Base-by-base conservation (phyloP, 306 rosid species). In the Comarum palustre region DNA sequence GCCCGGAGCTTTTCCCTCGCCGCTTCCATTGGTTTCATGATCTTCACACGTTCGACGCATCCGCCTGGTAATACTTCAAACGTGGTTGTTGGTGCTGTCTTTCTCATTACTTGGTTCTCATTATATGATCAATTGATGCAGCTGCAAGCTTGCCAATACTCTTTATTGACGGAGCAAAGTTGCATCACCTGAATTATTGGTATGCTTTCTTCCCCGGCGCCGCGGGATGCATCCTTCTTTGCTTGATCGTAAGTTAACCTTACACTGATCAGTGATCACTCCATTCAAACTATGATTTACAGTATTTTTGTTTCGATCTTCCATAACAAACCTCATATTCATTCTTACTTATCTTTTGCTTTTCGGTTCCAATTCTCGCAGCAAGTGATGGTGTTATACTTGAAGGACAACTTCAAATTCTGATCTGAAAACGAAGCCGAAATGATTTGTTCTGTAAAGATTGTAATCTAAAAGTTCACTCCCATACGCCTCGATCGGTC, bases 141-240 rank as follows among this genome's bases (percentile, higher is more conserved):
- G 97, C 99, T 69, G 99, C 97, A 13, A 86, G 95, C 78, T 79
- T 94, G 84, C 96, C 99, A 4, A 48, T 94, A 73, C 75, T 94
- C 78, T 94, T 94, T 92, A 94, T 94, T 16, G 97, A 94, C 73
- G 97, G 87, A 79, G 88, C 85, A 2, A 94, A 91, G 85, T 67
- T 88, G 66, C 99, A 89, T 63, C 89, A 79, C 78, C 76, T 94
- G 73, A 91, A 81, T 65, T 85, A 85, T 67, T 91, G 96, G 99
- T 91, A 84, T 73, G 85, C 92, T 36, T 60, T 94, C 73, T 94
- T 88, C 78, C 97, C 97, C 0, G 91, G 97, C 0, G 97, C 95
- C 0, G 83, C 92, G 2, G 92, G 88, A 38, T 91, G 97, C 82
- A 66, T 94, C 71, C 81, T 94, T 13, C 90, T 94, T 14, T 81